These are phyloP conservation scores for Rhizomucor pusillus DNA, from an alignment of 371 early-diverging fungal species.

Conservation along the genomic window DNA sequence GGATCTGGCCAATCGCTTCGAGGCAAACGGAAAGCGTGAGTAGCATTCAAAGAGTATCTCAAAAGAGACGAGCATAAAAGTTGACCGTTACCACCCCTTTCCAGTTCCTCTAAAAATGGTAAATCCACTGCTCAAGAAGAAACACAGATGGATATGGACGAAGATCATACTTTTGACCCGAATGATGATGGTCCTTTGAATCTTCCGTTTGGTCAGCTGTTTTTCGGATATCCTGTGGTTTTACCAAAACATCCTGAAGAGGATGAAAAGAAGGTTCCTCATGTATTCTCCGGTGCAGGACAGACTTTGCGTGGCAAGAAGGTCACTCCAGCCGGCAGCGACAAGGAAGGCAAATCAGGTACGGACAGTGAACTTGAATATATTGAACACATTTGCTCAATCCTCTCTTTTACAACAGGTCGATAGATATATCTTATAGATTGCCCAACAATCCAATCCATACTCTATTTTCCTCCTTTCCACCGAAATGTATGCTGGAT, in stretches of 20 bases:
- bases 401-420: too few relatives aligned
- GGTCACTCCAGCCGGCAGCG: neutral
- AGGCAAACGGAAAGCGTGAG: conserved; percentile 41
- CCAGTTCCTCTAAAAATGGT: conserved; percentile 1
- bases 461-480: too few relatives aligned
- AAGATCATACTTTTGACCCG: conserved; percentile 31
- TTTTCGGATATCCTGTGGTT: conserved; percentile 78
- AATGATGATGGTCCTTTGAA: conserved; percentile 77
- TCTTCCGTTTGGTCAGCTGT: conserved; percentile 87
- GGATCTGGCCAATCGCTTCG: conserved; percentile 42
- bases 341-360: too few relatives aligned
- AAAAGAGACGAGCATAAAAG: neutral
- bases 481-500: too few relatives aligned
- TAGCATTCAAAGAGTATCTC: conserved; percentile 11
- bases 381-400: too few relatives aligned
- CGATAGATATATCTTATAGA: too few relatives aligned
- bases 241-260: conserved; percentile 35
- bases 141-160: conserved; percentile 17
- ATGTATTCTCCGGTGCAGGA: conserved; percentile 30
- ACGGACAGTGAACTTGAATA: too few relatives aligned
- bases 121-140: conserved; percentile 7
- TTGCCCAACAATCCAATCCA: too few relatives aligned
- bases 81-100: too few relatives aligned
- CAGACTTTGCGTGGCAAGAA: conserved; percentile 42
- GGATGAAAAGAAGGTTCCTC: conserved; percentile 11